phyloP scores from a whole-genome alignment of 1,284 basidiomycete species.

The Anthracocystis walkeri region DNA sequence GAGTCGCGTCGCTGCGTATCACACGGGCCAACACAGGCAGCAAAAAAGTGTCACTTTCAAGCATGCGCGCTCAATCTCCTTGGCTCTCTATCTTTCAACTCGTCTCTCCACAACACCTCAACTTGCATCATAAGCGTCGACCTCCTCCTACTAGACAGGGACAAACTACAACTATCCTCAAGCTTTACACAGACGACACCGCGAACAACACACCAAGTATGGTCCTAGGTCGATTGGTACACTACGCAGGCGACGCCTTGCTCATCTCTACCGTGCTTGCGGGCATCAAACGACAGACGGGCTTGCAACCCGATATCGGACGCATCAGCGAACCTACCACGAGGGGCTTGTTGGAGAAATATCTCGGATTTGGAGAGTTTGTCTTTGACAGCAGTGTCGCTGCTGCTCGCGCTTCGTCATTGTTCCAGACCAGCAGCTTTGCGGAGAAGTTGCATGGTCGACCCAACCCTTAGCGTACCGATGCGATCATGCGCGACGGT shows the following conservation, averaged over 20 bases:
- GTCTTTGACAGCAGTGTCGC: constrained; percentile 75
- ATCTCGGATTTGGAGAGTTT: constrained; percentile 87
- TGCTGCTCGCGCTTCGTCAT: constrained; percentile 52
- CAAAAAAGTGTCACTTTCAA: neutral
- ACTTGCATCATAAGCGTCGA: too few relatives aligned
- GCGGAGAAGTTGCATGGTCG: constrained; percentile 22
- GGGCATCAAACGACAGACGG: constrained; percentile 83
- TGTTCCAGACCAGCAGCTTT: constrained; percentile 52
- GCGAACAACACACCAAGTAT: constrained; percentile 21
- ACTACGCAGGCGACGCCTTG: constrained; percentile 86
- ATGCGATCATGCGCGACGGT: too few relatives aligned
- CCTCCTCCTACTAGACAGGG: too few relatives aligned
- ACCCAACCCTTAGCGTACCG: neutral
- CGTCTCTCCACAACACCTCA: neutral
- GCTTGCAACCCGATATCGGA: constrained; percentile 53
- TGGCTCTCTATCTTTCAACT: neutral
- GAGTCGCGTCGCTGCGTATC: neutral
- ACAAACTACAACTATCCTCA: neutral
- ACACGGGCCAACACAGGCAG: constrained; percentile 7
- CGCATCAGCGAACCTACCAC: constrained; percentile 75
- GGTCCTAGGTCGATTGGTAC: constrained; percentile 78
- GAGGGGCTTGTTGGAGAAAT: constrained; percentile 81
- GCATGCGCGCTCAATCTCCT: neutral
- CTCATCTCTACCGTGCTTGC: constrained; percentile 89
- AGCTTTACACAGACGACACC: neutral